Evolutionary conservation across 768 basidiomycete species (phyloP), one percentile per base, ranked within the genome.

Genomic region (Suillus occidentalis): DNA sequence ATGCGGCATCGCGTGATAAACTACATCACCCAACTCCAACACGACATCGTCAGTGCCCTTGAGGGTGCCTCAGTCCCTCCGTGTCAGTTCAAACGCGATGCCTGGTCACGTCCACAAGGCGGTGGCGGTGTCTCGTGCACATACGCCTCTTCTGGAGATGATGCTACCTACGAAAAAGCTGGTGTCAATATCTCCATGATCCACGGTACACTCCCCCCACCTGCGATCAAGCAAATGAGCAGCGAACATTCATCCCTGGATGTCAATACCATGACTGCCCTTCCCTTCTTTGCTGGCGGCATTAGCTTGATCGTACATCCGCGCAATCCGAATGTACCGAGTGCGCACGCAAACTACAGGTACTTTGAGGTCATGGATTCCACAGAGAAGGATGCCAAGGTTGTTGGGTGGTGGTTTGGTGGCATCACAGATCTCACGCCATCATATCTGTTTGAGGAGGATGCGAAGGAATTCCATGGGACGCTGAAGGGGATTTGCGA

Each of bases 391-490:
- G 39, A 66, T 56, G 70, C 68, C 34, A 49, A 52, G 12, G 65
- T 71, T 45, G 60, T 71, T 18, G 71, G 71, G 8, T 73, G 72
- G 73, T 75, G 73, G 68, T 73, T 73, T 10, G 69, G 73, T 34
- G 68, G 59, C 14, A 70, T 69, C 68, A 68, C 64, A 22, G 84
- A 86, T 71, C 71, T 87, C 25, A 85, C 84, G 0, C 86, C 86
- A 6, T 77, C 77, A 7, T 86, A 85, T 71, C 73, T 85, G 39
- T 80, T 79, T 72, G 75, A 76, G 52, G 76, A 79, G 45, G 86
- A 85, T 70, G 82, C 77, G 34, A 45, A 62, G 14, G 80, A 83
- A 66, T 85, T 86, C 76, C 83, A 86, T 71, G 52, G 60, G 13
- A 78, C 80, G 10, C 74, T 84, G 66, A 81, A 83, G 61, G 57